Evolutionary conservation across 1,284 basidiomycete genomes (phyloP), one percentile per base, ranked within the genome.

Genomic region (Cronartium ribicola): DNA sequence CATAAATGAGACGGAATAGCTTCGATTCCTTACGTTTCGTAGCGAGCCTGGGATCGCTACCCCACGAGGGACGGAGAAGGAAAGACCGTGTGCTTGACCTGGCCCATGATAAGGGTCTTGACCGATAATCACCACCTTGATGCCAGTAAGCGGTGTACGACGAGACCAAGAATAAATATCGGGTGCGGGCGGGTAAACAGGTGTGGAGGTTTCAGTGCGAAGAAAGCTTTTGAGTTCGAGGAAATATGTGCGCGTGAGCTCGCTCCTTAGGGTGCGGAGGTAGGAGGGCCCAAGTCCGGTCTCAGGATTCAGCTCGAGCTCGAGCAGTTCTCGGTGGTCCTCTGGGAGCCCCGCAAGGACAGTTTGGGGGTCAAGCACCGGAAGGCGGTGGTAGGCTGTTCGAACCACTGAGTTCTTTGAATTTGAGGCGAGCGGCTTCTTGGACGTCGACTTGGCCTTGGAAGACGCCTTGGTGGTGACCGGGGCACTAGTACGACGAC

Each of bases 31-130:
- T 44, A 81, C 81, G 72, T 81, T 81, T 41, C 76, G 75, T 14
- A 81, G 74, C 61, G 79, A 80, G 0, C 78, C 80, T 4, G 81
- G 81, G 0, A 78, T 76, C 0, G 79, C 67, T 7, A 80, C 75
- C 20, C 80, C 80, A 37, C 77, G 77, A 22, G 78, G 78, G 6
- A 82, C 81, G 3, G 78, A 79, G 76, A 82, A 82, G 17, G 73
- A 64, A 57, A 79, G 75, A 41, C 81, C 81, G 59, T 80, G 80
- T 0, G 81, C 81, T 75, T 82, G 81, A n/a, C 77, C 77, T 0
- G 79, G 78, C 10, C 80, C 80, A 66, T 82, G 81, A 75, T 82
- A 82, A 0, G 81, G 75, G 44, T 81, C 81, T 76, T 81, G 80
- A 0, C 81, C 81, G 11, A 81, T 78, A n/a, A 81, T 79, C 11